These are phyloP conservation scores for Pyracantha coccinea DNA, from an alignment of 331 rosid species.

Conservation along the genomic window DNA sequence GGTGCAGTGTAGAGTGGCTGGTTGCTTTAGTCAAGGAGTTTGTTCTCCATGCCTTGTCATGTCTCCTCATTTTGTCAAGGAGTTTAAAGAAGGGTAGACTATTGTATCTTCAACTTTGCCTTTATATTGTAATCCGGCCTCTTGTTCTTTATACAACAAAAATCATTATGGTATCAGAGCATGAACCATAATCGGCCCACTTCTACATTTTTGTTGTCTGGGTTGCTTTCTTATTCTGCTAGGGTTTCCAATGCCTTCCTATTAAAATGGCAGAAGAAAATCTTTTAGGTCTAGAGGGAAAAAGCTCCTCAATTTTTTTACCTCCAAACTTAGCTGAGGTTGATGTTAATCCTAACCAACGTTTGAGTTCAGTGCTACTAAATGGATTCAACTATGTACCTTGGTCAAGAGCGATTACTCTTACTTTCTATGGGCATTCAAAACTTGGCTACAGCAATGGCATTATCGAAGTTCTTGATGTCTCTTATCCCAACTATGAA, in stretches of 20 bases:
- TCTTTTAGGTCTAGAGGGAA: not conserved
- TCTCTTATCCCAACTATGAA: too few species aligned
- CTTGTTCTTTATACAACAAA: not conserved
- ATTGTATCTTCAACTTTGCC: too few species aligned
- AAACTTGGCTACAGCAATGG: not conserved
- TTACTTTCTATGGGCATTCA: fast-evolving
- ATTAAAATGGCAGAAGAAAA: not conserved
- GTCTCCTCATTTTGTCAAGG: not conserved
- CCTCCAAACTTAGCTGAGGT: not conserved
- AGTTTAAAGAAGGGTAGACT: not conserved
- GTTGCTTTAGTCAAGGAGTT: not conserved
- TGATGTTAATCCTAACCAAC: not conserved
- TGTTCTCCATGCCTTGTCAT: not conserved
- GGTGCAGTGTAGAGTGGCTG: not conserved
- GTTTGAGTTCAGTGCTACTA: not conserved
- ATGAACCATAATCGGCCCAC: not conserved
- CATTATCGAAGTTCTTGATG: too few species aligned
- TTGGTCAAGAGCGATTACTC: too few species aligned
- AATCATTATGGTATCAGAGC: not conserved
- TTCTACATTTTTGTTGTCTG: not conserved
- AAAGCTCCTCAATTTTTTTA: too few species aligned
- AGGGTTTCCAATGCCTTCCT: not conserved
- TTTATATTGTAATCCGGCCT: too few species aligned
- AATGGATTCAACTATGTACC: too few species aligned
- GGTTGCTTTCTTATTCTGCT: not conserved